Base-by-base conservation (phyloP, 2,329 filamentous ascomycete species). In the Teratosphaeria gauchensis region DNA sequence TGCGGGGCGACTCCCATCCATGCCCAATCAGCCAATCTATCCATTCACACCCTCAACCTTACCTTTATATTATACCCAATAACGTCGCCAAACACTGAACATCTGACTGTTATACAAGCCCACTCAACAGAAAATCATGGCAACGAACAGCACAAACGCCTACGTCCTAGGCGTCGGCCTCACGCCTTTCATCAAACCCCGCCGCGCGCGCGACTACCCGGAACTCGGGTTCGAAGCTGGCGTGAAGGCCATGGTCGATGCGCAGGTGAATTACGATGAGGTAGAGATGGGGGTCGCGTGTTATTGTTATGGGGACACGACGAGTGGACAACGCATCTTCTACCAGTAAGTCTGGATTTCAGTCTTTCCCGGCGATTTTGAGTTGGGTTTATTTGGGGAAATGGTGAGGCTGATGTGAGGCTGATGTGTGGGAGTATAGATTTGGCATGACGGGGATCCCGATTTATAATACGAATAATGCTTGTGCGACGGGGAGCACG, bases 401-500 rank as follows among this genome's bases (percentile, higher is more conserved):
- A n/a, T n/a, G n/a, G n/a, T n/a, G n/a, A 28, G 24, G 24, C 4
- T 28, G 24, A 28, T 28, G 24, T 28, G 24, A 28, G 94, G 89
- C 75, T 92, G 92, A 54, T 92, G 97, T 19, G 31, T 12, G 64
- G 91, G 96, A n/a, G 71, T 96, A 97, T 77, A 92, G 97, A 77
- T 96, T 97, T 74, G 92, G 92, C 78, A 92, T 97, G 87, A 96
- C 91, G 51, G 82, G 88, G 70, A 96, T 97, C 67, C 92, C 92
- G 68, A 89, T 97, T 72, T 92, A 95, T 80, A 97, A 97, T 71
- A 90, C 96, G 71, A 96, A 96, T 82, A 97, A 97, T 81, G 96
- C 96, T 79, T 97, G 92, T 81, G 90, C 89, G 2, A 97, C 92
- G 0, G 92, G 92, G 16, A 90, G 87, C 5, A 96, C 92, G 0